Conservation (phyloP, 1,284 basidiomycete species). For the Heterobasidion parviporum region DNA sequence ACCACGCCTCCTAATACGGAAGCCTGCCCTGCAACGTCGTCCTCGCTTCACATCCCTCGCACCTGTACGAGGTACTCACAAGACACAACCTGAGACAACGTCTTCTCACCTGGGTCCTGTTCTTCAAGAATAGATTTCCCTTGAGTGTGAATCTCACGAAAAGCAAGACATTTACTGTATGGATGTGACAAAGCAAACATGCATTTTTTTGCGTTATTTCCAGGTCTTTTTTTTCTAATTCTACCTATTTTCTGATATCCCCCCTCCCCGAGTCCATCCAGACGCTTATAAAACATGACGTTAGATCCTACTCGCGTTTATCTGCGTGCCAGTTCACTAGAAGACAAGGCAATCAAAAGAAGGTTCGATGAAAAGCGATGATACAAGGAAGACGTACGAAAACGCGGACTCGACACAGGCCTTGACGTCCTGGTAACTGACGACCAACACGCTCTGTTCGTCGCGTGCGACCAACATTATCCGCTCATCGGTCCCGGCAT, state of each 20-base stretch:
- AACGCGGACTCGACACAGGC: conserved; percentile 80
- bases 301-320: not conserved
- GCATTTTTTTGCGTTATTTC: conserved; percentile 39
- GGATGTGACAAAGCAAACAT: conserved; percentile 6
- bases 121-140: no score
- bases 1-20: not conserved
- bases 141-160: not conserved
- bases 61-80: not conserved
- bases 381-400: conserved; percentile 26
- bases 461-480: conserved; percentile 93
- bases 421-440: conserved; percentile 91
- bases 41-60: not conserved
- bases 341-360: not conserved
- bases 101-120: no score
- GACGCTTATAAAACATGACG: not conserved
- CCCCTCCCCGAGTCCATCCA: not conserved
- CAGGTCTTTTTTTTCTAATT: conserved; percentile 47
- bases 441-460: conserved; percentile 94
- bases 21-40: not conserved
- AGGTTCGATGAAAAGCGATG: not conserved
- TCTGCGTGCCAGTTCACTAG: conserved; percentile 19
- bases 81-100: not conserved
- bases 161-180: no score
- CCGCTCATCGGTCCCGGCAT: conserved; percentile 88
- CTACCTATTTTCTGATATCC: conserved; percentile 37